phyloP scores from a whole-genome alignment of 805 yeast genomes.

The Clavispora santaluciae region DNA sequence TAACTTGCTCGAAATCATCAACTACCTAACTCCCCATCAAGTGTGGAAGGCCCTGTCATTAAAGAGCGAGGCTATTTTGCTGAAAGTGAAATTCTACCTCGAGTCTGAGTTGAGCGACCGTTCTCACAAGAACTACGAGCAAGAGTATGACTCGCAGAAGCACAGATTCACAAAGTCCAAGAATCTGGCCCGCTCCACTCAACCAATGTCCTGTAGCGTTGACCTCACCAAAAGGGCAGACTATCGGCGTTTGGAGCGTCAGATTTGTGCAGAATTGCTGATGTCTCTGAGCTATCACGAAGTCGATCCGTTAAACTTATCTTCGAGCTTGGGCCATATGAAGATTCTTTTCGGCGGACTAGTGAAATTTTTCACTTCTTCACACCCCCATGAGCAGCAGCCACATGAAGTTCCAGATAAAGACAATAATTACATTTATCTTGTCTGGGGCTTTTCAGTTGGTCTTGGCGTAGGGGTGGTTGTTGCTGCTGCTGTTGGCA shows the following conservation, averaged over 20 bases:
- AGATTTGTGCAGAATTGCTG: conserved; percentile 20
- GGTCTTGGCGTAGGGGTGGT: conserved; percentile 34
- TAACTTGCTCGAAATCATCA: conserved; percentile 34
- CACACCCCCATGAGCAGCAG: not conserved
- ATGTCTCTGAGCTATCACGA: conserved; percentile 18
- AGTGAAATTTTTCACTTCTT: conserved; percentile 2
- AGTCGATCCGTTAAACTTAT: conserved; percentile 28
- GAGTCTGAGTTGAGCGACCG: conserved; percentile 17
- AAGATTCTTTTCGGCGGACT: conserved; percentile 14
- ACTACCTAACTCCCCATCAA: conserved; percentile 30
- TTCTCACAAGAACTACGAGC: not conserved
- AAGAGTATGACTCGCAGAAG: not conserved
- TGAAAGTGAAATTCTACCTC: conserved; percentile 24
- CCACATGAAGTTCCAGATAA: not conserved
- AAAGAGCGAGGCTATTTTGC: conserved; percentile 19
- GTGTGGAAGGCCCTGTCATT: conserved; percentile 37
- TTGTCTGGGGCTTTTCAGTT: conserved; percentile 30
- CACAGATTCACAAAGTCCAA: not conserved
- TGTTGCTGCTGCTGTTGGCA: not conserved
- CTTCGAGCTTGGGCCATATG: conserved; percentile 21
- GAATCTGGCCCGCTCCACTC: no score
- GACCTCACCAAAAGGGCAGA: conserved; percentile 1
- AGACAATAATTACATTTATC: conserved; percentile 11
- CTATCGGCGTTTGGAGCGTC: conserved; percentile 7
- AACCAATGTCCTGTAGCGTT: not conserved